These are phyloP conservation scores for Gloeophyllum trabeum DNA, from an alignment of 768 basidiomycete genomes.

Conservation along the genomic window DNA sequence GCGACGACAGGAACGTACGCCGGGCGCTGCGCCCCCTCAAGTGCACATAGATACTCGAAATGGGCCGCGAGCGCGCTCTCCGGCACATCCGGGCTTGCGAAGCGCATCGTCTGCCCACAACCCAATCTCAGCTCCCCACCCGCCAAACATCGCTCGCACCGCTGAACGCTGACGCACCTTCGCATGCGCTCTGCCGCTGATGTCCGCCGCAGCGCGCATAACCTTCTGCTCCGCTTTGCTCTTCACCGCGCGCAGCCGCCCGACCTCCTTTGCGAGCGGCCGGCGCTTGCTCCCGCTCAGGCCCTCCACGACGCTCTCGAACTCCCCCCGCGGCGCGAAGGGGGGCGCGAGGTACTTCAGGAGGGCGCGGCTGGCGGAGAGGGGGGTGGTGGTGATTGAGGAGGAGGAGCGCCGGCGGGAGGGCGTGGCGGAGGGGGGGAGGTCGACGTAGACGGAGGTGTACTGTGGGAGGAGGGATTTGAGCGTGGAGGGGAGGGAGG, in stretches of 20 bases:
- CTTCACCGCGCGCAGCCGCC: constrained; percentile 67
- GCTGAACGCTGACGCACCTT: constrained; percentile 49
- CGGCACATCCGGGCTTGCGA: constrained; percentile 41
- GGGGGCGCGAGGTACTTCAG: neutral
- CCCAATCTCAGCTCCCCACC: too few species aligned
- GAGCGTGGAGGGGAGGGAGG: constrained; percentile 45
- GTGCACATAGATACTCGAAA: constrained; percentile 81
- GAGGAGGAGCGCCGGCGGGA: constrained; percentile 12
- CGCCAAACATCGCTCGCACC: too few species aligned
- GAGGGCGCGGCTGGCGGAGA: constrained; percentile 23
- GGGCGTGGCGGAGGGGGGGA: constrained; percentile 1
- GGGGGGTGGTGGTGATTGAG: constrained; percentile 31
- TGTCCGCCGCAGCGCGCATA: constrained; percentile 79
- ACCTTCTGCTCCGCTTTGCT: constrained; percentile 63
- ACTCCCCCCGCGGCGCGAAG: constrained; percentile 26
- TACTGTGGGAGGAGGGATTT: constrained; percentile 33
- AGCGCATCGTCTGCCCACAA: constrained; percentile 69
- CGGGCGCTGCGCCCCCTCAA: constrained; percentile 70
- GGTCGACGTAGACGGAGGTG: constrained; percentile 38
- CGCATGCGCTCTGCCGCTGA: constrained; percentile 78
- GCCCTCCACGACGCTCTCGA: constrained; percentile 43
- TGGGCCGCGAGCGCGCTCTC: constrained; percentile 65
- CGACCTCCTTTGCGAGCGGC: constrained; percentile 56
- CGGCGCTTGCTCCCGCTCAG: constrained; percentile 25
- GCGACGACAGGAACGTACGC: constrained; percentile 99